phyloP scores from a whole-genome alignment of 176 grass and related monocot genomes.

The Carex myosuroides region DNA sequence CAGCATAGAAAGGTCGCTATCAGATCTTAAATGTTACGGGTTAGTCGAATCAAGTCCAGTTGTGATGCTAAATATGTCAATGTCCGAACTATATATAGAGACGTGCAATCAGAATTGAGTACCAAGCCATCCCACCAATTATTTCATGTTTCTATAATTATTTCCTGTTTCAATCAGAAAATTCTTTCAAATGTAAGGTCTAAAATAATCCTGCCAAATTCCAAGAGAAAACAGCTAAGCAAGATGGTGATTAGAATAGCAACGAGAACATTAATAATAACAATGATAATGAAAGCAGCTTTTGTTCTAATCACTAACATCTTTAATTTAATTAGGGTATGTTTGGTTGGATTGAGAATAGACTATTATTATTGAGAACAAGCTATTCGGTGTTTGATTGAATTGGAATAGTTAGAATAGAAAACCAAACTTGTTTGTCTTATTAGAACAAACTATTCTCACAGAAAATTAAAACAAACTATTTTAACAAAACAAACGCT shows the following conservation, averaged over 20 bases:
- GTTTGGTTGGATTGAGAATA: too few relatives aligned
- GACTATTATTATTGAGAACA: too few relatives aligned
- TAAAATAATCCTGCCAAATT: background rate
- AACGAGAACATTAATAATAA: conserved; percentile 47
- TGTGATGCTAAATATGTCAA: conserved; percentile 53
- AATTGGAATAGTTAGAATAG: too few relatives aligned
- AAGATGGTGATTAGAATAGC: background rate
- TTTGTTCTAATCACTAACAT: background rate
- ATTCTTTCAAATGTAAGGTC: background rate
- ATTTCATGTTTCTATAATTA: background rate
- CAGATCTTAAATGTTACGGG: conserved; percentile 67
- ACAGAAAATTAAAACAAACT: too few relatives aligned
- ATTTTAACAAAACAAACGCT: too few relatives aligned
- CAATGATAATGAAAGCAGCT: background rate
- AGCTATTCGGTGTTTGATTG: too few relatives aligned
- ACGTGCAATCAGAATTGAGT: background rate
- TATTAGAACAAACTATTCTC: too few relatives aligned
- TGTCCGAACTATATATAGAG: conserved; percentile 67
- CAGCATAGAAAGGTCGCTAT: conserved; percentile 68
- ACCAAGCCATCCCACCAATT: background rate
- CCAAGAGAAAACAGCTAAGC: background rate
- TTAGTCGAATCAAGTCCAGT: conserved; percentile 70
- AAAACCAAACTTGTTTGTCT: too few relatives aligned
- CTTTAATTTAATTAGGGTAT: too few relatives aligned
- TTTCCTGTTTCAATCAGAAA: background rate